phyloP scores from a whole-genome alignment of 2,329 filamentous ascomycete genomes.

The Botryotinia globosa region DNA sequence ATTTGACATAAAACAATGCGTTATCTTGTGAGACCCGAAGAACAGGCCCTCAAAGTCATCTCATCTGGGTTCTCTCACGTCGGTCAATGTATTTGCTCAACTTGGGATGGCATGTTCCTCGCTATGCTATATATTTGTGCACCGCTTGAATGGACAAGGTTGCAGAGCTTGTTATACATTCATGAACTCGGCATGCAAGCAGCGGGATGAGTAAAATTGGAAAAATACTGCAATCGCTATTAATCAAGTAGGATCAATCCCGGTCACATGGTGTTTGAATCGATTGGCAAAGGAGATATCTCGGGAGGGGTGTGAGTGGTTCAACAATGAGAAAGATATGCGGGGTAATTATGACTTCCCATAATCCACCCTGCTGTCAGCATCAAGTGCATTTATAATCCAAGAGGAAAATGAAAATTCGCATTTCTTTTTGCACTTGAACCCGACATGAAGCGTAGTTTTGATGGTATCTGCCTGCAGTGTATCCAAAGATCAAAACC shows the following conservation, averaged over 20 bases:
- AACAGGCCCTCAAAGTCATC: background rate
- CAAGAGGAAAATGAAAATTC: background rate
- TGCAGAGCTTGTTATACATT: background rate
- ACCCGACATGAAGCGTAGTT: background rate
- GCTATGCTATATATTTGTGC: background rate
- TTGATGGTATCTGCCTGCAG: constrained; percentile 1
- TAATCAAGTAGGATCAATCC: background rate
- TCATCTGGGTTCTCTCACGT: background rate
- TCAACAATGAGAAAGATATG: background rate
- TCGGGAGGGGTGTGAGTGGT: background rate
- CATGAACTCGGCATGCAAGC: background rate
- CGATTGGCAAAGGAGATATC: constrained; percentile 5
- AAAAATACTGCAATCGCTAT: background rate
- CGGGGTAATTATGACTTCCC: background rate
- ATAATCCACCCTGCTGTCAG: background rate
- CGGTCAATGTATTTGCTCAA: constrained; percentile 1
- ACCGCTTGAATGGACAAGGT: background rate
- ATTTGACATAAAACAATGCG: background rate
- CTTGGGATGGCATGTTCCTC: background rate
- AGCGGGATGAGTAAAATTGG: background rate
- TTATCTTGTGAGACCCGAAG: background rate
- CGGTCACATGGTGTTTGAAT: background rate
- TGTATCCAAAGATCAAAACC: background rate
- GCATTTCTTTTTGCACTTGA: background rate
- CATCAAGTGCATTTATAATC: background rate